Evolutionary conservation across 768 basidiomycete species (phyloP), one percentile per base, ranked within the genome.

Genomic region (Trametopsis cervina): DNA sequence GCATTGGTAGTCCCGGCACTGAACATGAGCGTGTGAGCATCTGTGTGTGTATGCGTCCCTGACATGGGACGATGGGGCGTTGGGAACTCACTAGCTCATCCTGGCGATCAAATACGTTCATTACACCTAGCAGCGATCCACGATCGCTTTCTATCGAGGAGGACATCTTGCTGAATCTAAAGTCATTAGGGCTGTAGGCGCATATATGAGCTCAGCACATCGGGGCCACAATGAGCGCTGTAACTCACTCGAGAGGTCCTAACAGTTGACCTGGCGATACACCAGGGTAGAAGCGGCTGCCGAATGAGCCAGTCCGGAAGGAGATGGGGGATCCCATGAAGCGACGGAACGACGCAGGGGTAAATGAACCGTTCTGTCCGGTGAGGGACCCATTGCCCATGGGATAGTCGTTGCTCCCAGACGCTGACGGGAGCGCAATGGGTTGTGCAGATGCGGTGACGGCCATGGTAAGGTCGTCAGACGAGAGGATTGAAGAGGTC

Each of bases 1-100:
- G 67, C 93, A 96, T 1, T 82, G 81, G 69, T 92, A 96, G 63
- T 95, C 84, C 54, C 85, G 82, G 64, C 88, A 90, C 80, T 85
- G 49, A 22, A 24, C 33, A 36, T 33, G 29, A 33, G 29, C 7
- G 9, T 33, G 29, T 20, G 27, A 48, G 18, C 42, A 35, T 21
- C 40, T 49, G 36, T 39, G 27, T 47, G 37, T 20, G 35, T 29
- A 47, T 27, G 20, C 39, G 10, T 5, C 20, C 24, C n/a, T n/a
- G n/a, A n/a, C n/a, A n/a, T n/a, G 13, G 23, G 24, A 18, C 13
- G 43, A 22, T 44, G 46, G 21, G 42, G 18, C n/a, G 40, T 27
- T 11, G 20, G 4, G 9, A 42, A 74, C 79, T 67, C 43, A 85
- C 84, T 15, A 87, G 68, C 54, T 90, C 88, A 52, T 82, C 84